Base-by-base conservation (phyloP, 2,329 filamentous ascomycete genomes). In the Beauveria brongniartii region DNA sequence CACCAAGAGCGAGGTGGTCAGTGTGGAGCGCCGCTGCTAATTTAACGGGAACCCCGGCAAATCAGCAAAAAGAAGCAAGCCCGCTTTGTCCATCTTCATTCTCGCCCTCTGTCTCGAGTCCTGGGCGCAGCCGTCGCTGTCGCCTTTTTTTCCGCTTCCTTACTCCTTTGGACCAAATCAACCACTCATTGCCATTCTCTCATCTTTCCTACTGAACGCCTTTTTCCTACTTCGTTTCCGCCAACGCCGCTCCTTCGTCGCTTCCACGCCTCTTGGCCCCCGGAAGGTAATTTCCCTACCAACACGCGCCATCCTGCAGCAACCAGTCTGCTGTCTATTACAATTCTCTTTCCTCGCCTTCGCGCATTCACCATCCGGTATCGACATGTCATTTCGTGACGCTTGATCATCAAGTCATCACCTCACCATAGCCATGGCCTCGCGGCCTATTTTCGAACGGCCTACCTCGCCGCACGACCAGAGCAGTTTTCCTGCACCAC, bases 401-500 rank as follows among this genome's bases (percentile, higher is more conserved):
- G 18, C 30, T 24, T 34, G 51, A 47, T 41, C 47, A 14, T 14
- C 20, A 40, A 20, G n/a, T 46, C 43, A 28, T 48, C 6, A 37
- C 28, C 22, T 28, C 41, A 48, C 8, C 43, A n/a, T 22, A 55
- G 47, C 51, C 58, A 60, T 60, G 58, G 51, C 58, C 28, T 20
- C 58, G 43, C 47, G 51, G 50, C 50, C 30, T 5, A 48, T 48
- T n/a, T 48, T 71, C 62, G 69, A 70, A 62, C 72, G 70, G 62
- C 68, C 73, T 34, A 68, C 69, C 55, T 73, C 74, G 61, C 73
- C 76, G 50, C 67, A 69, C 56, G 73, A 78, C 56, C 75, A 75
- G 44, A 71, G 71, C 61, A 69, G 70, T 62, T 76, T 78, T 58
- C 71, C 74, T 22, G 67, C 67, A 44, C 74, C 77, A 3, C 73